Evolutionary conservation across 2,329 filamentous ascomycete genomes (phyloP).

Genomic region (Tolypocladium tropicale): DNA sequence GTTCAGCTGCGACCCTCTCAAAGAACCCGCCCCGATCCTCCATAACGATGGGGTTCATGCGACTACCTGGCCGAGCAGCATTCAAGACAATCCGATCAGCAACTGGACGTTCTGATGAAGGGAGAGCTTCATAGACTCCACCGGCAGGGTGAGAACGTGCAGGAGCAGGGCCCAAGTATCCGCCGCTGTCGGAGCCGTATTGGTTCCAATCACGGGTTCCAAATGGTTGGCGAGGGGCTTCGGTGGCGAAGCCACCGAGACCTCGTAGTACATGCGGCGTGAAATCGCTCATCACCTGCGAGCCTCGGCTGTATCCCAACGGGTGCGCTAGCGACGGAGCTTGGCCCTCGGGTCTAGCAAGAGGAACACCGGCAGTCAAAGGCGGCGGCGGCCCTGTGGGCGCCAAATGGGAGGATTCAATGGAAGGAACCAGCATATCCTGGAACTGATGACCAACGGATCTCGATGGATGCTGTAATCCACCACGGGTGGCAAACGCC

Average conservation of each 20-base stretch:
- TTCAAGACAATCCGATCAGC: constrained; percentile 19
- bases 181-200: background rate
- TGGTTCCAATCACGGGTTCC: background rate
- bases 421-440: constrained; percentile 35
- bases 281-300: constrained; percentile 8
- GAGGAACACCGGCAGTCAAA: constrained; percentile 20
- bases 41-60: constrained; percentile 25
- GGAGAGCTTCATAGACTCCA: constrained; percentile 8
- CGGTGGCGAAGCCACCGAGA: background rate
- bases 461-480: constrained; percentile 16
- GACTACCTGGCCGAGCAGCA: constrained; percentile 17
- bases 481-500: constrained; percentile 12
- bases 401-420: constrained; percentile 31
- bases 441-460: constrained; percentile 14
- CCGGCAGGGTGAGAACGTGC: background rate
- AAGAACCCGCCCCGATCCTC: constrained; percentile 28
- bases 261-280: background rate
- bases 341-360: constrained; percentile 13
- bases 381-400: constrained; percentile 22
- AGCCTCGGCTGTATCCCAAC: background rate
- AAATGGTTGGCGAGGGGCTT: background rate
- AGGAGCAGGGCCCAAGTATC: background rate
- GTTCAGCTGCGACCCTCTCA: constrained; percentile 17
- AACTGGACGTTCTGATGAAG: constrained; percentile 8
- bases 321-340: background rate